Conservation (phyloP, 768 basidiomycete genomes). For the Leccinellum rugosiceps region DNA sequence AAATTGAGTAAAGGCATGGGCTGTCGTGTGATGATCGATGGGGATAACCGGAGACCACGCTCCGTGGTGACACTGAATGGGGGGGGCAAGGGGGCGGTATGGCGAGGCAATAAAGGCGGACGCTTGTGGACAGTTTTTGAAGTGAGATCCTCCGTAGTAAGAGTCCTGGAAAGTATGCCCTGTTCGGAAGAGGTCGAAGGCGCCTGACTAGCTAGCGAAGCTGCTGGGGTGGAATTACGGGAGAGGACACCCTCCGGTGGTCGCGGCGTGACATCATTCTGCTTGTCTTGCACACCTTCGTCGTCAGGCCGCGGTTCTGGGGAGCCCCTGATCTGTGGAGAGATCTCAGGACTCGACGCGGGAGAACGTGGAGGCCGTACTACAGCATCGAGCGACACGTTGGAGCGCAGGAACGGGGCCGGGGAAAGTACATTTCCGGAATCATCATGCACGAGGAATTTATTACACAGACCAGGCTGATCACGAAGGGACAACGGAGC, state of each 20-base stretch:
- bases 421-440: slow-evolving; percentile 14
- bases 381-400: slow-evolving; percentile 6
- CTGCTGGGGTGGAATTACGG: slow-evolving; percentile 11
- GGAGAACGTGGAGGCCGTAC: slow-evolving; percentile 7
- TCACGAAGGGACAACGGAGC: slow-evolving; percentile 14
- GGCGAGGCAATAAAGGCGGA: slow-evolving; percentile 6
- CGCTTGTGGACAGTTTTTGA: slow-evolving; percentile 4
- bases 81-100: slow-evolving; percentile 16
- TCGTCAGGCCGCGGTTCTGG: slow-evolving; percentile 1
- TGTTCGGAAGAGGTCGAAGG: slow-evolving; percentile 3
- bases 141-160: background rate
- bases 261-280: slow-evolving; percentile 16
- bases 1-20: slow-evolving; percentile 49
- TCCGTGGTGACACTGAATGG: slow-evolving; percentile 27
- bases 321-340: slow-evolving; percentile 4
- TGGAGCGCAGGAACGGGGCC: slow-evolving; percentile 12
- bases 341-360: background rate
- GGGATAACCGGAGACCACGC: slow-evolving; percentile 42
- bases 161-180: background rate
- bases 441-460: background rate
- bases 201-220: background rate
- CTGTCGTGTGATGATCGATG: slow-evolving; percentile 43
- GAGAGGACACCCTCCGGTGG: slow-evolving; percentile 3
- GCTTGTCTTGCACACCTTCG: slow-evolving; percentile 7
- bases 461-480: background rate